phyloP scores from a whole-genome alignment of 306 rosid genomes.

The Castanea crenata region DNA sequence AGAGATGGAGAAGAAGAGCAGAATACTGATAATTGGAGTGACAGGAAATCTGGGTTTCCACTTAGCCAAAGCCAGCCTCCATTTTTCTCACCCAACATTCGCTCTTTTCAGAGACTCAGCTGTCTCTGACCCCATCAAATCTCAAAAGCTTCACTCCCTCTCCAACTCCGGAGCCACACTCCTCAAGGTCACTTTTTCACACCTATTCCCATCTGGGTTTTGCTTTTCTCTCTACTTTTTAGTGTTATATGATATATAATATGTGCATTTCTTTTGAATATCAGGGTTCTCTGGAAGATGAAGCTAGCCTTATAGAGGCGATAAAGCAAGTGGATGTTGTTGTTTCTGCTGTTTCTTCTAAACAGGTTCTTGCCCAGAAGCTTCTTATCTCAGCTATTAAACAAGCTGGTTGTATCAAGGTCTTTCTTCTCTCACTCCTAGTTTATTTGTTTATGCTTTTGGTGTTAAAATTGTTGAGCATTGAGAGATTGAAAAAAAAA shows the following conservation, averaged over 20 bases:
- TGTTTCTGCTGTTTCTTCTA: conserved; percentile 62
- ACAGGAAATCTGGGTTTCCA: conserved; percentile 59
- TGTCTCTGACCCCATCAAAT: conserved; percentile 50
- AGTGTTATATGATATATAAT: background rate
- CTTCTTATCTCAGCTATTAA: conserved; percentile 62
- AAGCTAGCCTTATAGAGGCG: conserved; percentile 58
- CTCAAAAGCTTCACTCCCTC: conserved; percentile 49
- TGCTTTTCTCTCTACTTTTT: background rate
- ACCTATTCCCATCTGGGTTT: background rate
- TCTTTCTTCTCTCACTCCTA: background rate
- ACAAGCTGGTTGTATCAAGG: conserved; percentile 64
- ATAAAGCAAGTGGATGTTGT: conserved; percentile 77
- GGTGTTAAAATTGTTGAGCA: too few relatives aligned
- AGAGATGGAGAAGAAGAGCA: conserved; percentile 47
- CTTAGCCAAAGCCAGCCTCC: conserved; percentile 58
- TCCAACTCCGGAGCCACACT: conserved; percentile 55
- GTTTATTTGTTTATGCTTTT: too few relatives aligned
- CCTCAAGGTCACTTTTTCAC: conserved; percentile 39
- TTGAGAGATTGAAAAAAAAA: too few relatives aligned
- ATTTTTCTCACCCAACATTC: conserved; percentile 67
- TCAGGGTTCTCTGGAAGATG: conserved; percentile 74
- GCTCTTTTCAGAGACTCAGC: conserved; percentile 60
- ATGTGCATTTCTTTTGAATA: background rate
- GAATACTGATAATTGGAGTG: conserved; percentile 64
- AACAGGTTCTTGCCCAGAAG: conserved; percentile 49